Conservation (phyloP, 2,329 filamentous ascomycete species). For the Myriosclerotinia scirpicola region DNA sequence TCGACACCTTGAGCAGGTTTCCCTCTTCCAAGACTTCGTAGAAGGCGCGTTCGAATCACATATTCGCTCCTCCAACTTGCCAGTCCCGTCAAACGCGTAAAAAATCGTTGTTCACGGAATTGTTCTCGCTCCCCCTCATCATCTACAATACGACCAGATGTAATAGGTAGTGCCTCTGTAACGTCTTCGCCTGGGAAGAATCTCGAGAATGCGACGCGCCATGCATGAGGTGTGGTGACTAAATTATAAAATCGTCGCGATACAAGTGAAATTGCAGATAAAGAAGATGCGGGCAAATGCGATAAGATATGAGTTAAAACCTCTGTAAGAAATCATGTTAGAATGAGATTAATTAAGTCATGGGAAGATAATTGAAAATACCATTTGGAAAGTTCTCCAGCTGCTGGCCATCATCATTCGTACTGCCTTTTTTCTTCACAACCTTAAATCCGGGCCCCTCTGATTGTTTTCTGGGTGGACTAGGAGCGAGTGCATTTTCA, state of each 20-base stretch:
- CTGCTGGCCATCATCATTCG: slow-evolving; percentile 31
- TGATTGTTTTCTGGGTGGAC: slow-evolving; percentile 44
- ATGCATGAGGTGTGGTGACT: slow-evolving; percentile 88
- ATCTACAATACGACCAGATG: slow-evolving; percentile 35
- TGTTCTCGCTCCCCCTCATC: slow-evolving; percentile 50
- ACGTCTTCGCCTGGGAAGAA: slow-evolving; percentile 79
- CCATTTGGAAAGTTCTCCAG: slow-evolving; percentile 74
- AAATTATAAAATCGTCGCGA: slow-evolving; percentile 84
- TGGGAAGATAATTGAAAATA: slow-evolving; percentile 43
- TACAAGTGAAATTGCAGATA: slow-evolving; percentile 79
- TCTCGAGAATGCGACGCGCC: slow-evolving; percentile 88
- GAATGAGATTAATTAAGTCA: background rate
- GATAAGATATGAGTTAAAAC: slow-evolving; percentile 89
- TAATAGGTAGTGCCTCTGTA: slow-evolving; percentile 39
- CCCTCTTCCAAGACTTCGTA: slow-evolving; percentile 78
- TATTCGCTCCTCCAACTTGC: slow-evolving; percentile 98
- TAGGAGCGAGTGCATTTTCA: slow-evolving; percentile 57
- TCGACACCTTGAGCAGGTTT: slow-evolving; percentile 65
- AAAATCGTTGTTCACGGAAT: slow-evolving; percentile 72
- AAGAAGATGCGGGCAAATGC: slow-evolving; percentile 80
- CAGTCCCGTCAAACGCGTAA: slow-evolving; percentile 75
- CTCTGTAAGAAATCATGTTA: slow-evolving; percentile 57
- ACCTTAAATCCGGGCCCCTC: slow-evolving; percentile 56
- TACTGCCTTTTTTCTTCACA: slow-evolving; percentile 46
- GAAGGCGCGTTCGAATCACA: slow-evolving; percentile 77